Conservation (phyloP, 345 rosid genomes). For the Eucalyptus albens region DNA sequence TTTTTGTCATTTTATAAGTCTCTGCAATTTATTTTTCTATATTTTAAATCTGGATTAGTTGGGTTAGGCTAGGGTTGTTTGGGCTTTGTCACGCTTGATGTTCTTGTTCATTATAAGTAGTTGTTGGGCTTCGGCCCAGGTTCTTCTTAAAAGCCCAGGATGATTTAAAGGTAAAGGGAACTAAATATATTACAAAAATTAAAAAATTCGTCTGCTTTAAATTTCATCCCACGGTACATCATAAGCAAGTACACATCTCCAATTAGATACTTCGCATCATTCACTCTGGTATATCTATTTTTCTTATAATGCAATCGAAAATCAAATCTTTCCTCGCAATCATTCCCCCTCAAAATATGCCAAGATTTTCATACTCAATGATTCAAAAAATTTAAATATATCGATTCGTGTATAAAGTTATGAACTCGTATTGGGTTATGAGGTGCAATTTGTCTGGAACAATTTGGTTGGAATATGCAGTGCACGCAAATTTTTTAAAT, state of each 20-base stretch:
- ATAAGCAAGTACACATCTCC: background rate
- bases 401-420: accelerated
- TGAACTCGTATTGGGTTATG: background rate
- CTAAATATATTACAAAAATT: background rate
- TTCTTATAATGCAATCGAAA: background rate
- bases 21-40: background rate
- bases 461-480: accelerated
- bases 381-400: background rate
- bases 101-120: background rate
- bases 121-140: background rate
- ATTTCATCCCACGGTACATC: background rate
- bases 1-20: background rate
- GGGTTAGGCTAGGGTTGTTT: background rate
- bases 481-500: background rate
- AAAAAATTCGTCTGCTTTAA: background rate
- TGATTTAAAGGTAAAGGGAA: background rate
- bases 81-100: background rate
- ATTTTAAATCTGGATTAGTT: background rate
- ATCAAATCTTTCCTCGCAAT: background rate
- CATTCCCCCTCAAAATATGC: background rate
- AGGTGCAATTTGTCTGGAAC: background rate
- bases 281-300: background rate
- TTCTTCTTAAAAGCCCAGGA: background rate
- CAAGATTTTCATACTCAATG: background rate
- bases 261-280: background rate